Conservation (phyloP, 352 stramenopile genomes). For the Globisporangium nodosum region DNA sequence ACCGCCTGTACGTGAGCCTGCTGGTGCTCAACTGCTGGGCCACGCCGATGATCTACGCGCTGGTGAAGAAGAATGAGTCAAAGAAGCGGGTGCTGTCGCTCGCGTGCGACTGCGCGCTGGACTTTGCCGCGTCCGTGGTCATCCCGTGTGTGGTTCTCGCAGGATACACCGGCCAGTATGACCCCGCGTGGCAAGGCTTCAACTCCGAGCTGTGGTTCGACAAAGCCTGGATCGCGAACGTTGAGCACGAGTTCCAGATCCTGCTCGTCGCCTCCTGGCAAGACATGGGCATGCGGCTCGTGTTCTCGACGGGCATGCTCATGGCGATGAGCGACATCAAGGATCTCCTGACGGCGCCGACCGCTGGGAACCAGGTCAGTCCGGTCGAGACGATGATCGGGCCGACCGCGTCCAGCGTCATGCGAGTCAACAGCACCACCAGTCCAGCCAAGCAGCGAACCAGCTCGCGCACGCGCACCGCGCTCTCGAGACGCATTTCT, state of each 20-base stretch:
- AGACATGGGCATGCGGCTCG: slow-evolving; percentile 22
- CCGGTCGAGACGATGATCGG: too few relatives aligned
- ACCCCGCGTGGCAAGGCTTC: slow-evolving; percentile 3
- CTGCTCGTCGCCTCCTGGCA: slow-evolving; percentile 27
- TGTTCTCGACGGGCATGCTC: slow-evolving; percentile 35
- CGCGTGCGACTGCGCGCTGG: slow-evolving; percentile 11
- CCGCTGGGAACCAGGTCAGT: too few relatives aligned
- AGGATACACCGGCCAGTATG: slow-evolving; percentile 10
- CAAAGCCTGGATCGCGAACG: slow-evolving; percentile 23
- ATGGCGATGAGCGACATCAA: slow-evolving; percentile 27
- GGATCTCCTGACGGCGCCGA: slow-evolving; percentile 6
- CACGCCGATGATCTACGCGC: slow-evolving; percentile 6
- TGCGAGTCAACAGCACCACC: too few relatives aligned
- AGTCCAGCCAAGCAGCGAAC: too few relatives aligned
- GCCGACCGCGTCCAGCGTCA: too few relatives aligned
- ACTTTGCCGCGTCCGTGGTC: slow-evolving; percentile 12
- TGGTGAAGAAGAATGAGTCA: not conserved
- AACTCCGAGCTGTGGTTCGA: slow-evolving; percentile 13
- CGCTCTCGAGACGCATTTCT: too few relatives aligned
- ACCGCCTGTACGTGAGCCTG: slow-evolving; percentile 4
- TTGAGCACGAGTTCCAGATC: slow-evolving; percentile 17
- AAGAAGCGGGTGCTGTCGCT: slow-evolving; percentile 10
- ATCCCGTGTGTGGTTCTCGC: slow-evolving; percentile 7
- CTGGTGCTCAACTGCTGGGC: slow-evolving; percentile 20
- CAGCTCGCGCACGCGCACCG: too few relatives aligned